Evolutionary conservation across 2,329 filamentous ascomycete genomes (phyloP).

Genomic region (Aurifilum marmelostoma): DNA sequence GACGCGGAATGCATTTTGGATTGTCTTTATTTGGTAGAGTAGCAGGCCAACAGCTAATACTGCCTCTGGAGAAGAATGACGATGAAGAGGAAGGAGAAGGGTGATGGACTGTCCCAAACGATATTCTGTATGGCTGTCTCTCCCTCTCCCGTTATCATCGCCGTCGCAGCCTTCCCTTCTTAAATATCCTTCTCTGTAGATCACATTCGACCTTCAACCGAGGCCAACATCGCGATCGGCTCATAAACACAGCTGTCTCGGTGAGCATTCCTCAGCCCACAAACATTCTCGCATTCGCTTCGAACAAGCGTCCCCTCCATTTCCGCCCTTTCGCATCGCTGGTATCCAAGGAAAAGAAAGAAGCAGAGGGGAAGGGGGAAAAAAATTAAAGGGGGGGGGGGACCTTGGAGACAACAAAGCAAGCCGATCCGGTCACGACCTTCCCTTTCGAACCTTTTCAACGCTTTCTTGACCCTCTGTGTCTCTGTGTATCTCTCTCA

Average conservation of each 20-base stretch:
- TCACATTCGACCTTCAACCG: neutral
- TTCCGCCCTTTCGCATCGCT: neutral
- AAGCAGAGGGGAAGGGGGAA: too few relatives aligned
- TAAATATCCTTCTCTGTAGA: neutral
- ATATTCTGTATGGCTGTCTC: neutral
- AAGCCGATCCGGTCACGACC: slow-evolving; percentile 7
- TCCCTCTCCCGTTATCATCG: neutral
- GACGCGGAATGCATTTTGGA: slow-evolving; percentile 21
- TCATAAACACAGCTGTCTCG: neutral
- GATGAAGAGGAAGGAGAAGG: neutral
- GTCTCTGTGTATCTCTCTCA: neutral
- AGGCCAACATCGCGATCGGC: neutral
- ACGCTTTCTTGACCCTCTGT: neutral
- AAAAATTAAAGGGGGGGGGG: neutral
- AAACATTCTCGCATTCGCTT: slow-evolving; percentile 6
- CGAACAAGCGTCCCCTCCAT: neutral
- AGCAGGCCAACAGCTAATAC: neutral
- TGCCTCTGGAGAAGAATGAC: neutral
- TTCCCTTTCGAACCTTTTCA: slow-evolving; percentile 1
- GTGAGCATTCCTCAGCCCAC: neutral
- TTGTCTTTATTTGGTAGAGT: neutral
- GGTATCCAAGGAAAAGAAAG: neutral
- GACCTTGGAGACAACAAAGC: neutral
- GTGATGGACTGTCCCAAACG: neutral
- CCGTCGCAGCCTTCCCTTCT: neutral